Base-by-base conservation (phyloP, 1,284 basidiomycete genomes). In the Ganoderma boninense region DNA sequence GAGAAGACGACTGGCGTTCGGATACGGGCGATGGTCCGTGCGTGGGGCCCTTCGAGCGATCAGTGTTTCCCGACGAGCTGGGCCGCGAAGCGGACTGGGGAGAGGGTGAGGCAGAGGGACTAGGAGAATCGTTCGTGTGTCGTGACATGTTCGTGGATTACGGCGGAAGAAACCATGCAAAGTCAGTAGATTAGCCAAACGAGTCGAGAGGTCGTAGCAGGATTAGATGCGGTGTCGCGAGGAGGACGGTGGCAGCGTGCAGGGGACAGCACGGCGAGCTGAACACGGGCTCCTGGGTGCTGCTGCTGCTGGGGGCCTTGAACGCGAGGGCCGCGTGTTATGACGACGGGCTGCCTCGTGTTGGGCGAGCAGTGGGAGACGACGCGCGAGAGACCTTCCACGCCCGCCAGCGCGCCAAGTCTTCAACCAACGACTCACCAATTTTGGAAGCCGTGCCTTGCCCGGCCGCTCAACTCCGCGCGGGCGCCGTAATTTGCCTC, bases 281-380 rank as follows among this genome's bases (percentile, higher is more conserved):
- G 74, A 69, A 76, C 73, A 74, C 73, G 73, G 75, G 76, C 78
- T 78, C 75, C 70, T 73, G 67, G 71, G 76, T 75, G 74, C 75
- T 70, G 72, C 71, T 73, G 73, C 78, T 72, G 74, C 78, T 73
- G 73, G 70, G 67, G 75, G 73, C 77, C 75, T 71, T 79, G 79
- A 80, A 79, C 78, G 79, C 79, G 78, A 77, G 78, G 76, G 79
- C 79, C 79, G 79, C 79, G 79, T 80, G 68, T 74, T 72, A 75
- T 77, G 77, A 77, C 75, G 77, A 76, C 71, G 77, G 77, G 74
- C 76, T 74, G 79, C 79, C 79, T 80, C 79, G 79, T 79, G 79
- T 75, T 74, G 76, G 72, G 76, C 73, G 71, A 75, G 72, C 75
- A 76, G 72, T 66, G 70, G 62, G 66, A 68, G 67, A 70, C 72